These are phyloP conservation scores for Solanum paucissectum DNA, from an alignment of 257 asterid genomes.

Conservation along the genomic window DNA sequence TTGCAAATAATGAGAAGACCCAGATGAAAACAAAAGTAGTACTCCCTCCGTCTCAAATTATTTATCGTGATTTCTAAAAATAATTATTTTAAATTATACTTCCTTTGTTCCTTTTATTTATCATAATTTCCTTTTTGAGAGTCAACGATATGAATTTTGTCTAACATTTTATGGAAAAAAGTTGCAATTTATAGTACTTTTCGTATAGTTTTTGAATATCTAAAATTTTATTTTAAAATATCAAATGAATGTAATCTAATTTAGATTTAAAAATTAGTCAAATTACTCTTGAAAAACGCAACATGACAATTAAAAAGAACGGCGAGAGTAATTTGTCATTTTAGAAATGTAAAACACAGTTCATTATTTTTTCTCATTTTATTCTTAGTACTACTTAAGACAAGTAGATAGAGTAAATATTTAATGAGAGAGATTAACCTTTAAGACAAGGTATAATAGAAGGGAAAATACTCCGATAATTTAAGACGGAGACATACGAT, in stretches of 20 bases:
- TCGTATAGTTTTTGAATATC: too few species aligned
- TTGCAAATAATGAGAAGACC: background rate
- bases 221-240: too few species aligned
- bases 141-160: background rate
- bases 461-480: background rate
- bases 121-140: too few species aligned
- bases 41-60: background rate
- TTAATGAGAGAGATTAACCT: background rate
- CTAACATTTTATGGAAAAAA: background rate
- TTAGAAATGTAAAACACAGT: background rate
- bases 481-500: background rate
- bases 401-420: background rate
- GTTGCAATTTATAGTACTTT: too few species aligned
- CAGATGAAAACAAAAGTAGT: conserved; percentile 1
- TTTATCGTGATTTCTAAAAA: too few species aligned
- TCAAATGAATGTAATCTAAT: too few species aligned
- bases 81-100: too few species aligned
- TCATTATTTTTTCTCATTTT: background rate
- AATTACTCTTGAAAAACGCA: background rate
- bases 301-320: background rate
- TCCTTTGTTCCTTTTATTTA: too few species aligned
- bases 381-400: background rate
- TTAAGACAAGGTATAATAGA: background rate
- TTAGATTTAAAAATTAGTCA: too few species aligned
- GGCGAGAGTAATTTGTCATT: too few species aligned